These are phyloP conservation scores for Karstenula rhodostoma DNA, from an alignment of 2,329 filamentous ascomycete species.

Conservation along the genomic window DNA sequence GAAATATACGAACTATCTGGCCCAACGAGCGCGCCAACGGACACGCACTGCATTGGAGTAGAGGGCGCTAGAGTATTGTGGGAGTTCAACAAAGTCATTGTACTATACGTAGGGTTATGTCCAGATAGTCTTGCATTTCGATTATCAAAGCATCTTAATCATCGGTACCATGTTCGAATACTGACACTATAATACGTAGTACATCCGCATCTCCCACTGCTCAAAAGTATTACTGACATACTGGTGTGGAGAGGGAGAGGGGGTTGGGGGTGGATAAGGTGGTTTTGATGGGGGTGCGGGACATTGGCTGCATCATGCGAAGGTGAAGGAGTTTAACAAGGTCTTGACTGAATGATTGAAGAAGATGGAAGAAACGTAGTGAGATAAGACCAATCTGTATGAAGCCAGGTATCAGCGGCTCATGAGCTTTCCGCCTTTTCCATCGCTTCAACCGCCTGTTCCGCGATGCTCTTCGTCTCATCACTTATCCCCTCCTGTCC, in stretches of 20 bases:
- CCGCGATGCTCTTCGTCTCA: slow-evolving; percentile 33
- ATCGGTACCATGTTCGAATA: too few relatives aligned
- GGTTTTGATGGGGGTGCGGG: slow-evolving; percentile 20
- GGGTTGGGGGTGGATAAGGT: slow-evolving; percentile 19
- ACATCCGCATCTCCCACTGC: background rate
- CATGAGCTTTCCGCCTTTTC: slow-evolving; percentile 31
- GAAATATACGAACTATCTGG: slow-evolving; percentile 6
- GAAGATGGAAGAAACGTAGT: slow-evolving; percentile 10
- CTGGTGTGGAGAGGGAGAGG: slow-evolving; percentile 25
- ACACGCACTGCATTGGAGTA: background rate
- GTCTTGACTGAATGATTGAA: slow-evolving; percentile 25
- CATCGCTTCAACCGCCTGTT: slow-evolving; percentile 38
- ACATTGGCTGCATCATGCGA: slow-evolving; percentile 29
- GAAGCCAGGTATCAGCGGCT: background rate
- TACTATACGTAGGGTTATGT: too few relatives aligned
- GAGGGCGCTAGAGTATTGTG: background rate
- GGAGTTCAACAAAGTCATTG: background rate
- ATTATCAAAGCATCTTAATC: too few relatives aligned
- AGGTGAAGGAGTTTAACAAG: slow-evolving; percentile 25
- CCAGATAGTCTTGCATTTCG: too few relatives aligned
- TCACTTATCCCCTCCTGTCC: slow-evolving; percentile 31
- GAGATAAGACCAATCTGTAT: background rate
- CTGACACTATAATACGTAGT: background rate
- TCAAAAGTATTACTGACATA: background rate
- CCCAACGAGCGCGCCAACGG: background rate